A percentile compares a stretch with the other conserved stretches of the same genome.
phyloP scores from a whole-genome alignment of 179 eudicot genomes.

The Spergularia azorica region DNA sequence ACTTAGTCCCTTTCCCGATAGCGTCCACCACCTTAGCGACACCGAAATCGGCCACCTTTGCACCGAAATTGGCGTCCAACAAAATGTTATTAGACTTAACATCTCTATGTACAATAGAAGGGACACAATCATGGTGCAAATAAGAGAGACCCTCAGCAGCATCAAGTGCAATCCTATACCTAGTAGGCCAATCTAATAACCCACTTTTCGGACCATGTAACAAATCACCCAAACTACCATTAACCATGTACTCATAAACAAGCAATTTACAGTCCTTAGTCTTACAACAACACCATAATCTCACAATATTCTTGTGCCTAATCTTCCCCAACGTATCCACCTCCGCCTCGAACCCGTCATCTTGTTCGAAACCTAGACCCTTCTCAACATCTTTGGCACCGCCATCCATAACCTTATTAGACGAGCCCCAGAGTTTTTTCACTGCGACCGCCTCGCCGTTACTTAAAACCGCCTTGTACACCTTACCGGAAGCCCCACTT shows the following conservation, averaged over 20 bases:
- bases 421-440: conserved; percentile 52
- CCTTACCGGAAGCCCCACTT: conserved; percentile 77
- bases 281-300: conserved; percentile 80
- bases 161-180: conserved; percentile 66
- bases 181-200: conserved; percentile 67
- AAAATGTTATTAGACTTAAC: conserved; percentile 76
- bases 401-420: conserved; percentile 27
- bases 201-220: conserved; percentile 69
- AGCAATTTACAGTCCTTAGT: conserved; percentile 62
- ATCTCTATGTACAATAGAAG: conserved; percentile 83
- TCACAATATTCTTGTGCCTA: conserved; percentile 87
- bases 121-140: conserved; percentile 87
- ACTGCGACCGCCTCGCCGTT: conserved; percentile 75
- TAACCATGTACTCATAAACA: conserved; percentile 87
- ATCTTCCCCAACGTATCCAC: conserved; percentile 83
- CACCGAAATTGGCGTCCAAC: conserved; percentile 71
- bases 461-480: conserved; percentile 69
- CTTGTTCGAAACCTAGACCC: conserved; percentile 23
- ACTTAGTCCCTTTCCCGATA: conserved; percentile 54
- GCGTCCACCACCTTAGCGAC: conserved; percentile 70
- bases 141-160: conserved; percentile 85
- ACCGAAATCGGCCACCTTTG: conserved; percentile 87
- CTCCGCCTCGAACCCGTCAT: conserved; percentile 77
- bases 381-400: conserved; percentile 41
- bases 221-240: conserved; percentile 88